These are phyloP conservation scores for Pythium brassicae DNA, from an alignment of 352 stramenopile genomes.

Conservation along the genomic window DNA sequence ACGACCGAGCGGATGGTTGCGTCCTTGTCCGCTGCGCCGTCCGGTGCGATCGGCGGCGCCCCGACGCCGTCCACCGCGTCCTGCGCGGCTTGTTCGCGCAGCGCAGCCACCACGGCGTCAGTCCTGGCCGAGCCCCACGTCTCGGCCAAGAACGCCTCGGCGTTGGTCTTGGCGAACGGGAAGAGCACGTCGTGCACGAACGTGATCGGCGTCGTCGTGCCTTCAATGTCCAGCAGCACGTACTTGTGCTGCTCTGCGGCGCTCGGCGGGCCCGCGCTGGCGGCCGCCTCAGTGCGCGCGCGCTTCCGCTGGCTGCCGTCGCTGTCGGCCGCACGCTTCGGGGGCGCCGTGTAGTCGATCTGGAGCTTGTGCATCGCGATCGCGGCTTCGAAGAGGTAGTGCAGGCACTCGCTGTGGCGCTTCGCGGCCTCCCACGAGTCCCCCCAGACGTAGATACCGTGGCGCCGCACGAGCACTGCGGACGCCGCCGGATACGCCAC, in stretches of 20 bases:
- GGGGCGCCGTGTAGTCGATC: conserved; percentile 63
- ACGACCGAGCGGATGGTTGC: conserved; percentile 32
- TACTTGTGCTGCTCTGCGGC: conserved; percentile 86
- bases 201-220: conserved; percentile 93
- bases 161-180: conserved; percentile 79
- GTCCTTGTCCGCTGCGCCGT: conserved; percentile 13
- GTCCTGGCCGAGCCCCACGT: conserved; percentile 58
- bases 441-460: conserved; percentile 97
- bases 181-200: conserved; percentile 96
- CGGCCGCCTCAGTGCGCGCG: conserved; percentile 18
- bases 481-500: conserved; percentile 84
- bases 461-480: conserved; percentile 92
- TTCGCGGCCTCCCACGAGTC: conserved; percentile 95
- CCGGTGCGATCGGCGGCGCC: conserved; percentile 22
- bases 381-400: conserved; percentile 94
- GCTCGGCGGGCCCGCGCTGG: conserved; percentile 1
- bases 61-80: conserved; percentile 30
- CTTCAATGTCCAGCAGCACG: conserved; percentile 95
- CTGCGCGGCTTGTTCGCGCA: conserved; percentile 39
- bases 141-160: conserved; percentile 42
- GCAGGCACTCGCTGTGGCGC: conserved; percentile 94
- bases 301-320: conserved; percentile 60
- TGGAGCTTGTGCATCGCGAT: conserved; percentile 89
- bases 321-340: conserved; percentile 9
- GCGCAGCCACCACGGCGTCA: conserved; percentile 36